A percentile compares a stretch with the other conserved stretches of the same genome.
These are phyloP conservation scores for Candida freyschussii DNA, from an alignment of 1,139 yeast genomes.

Conservation along the genomic window DNA sequence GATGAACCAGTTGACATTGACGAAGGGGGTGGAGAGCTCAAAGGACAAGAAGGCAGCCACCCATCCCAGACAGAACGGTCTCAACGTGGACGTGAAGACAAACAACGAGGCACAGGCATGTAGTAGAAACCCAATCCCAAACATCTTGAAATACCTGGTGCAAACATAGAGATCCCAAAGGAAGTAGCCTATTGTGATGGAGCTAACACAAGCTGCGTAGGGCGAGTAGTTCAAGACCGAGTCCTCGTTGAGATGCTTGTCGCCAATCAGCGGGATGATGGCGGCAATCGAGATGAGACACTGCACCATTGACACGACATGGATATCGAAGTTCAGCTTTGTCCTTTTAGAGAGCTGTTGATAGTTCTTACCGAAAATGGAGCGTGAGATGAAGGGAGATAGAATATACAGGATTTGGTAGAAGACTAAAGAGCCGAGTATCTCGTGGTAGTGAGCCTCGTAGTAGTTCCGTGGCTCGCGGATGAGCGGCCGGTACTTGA, in stretches of 20 bases:
- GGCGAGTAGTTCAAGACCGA: conserved; percentile 60
- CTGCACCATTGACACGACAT: conserved; percentile 85
- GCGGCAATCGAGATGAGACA: conserved; percentile 52
- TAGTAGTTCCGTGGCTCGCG: conserved; percentile 23
- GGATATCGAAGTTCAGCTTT: conserved; percentile 75
- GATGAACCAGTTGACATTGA: conserved; percentile 89
- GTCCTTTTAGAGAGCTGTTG: conserved; percentile 41
- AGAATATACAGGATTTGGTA: conserved; percentile 41
- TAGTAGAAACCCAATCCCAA: conserved; percentile 76
- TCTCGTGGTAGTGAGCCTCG: conserved; percentile 46
- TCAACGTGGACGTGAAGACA: conserved; percentile 57
- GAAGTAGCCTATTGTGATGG: conserved; percentile 80
- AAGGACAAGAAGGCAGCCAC: conserved; percentile 78
- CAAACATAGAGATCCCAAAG: conserved; percentile 84
- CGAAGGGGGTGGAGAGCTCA: conserved; percentile 92
- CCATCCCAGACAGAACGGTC: conserved; percentile 79
- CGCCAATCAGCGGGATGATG: conserved; percentile 57
- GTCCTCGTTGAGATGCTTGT: conserved; percentile 42
- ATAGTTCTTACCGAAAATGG: conserved; percentile 44
- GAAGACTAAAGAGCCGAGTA: conserved; percentile 39
- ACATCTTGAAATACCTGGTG: conserved; percentile 49
- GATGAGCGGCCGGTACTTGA: conserved; percentile 13
- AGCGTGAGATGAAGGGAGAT: conserved; percentile 43
- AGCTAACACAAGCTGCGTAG: conserved; percentile 65
- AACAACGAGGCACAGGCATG: conserved; percentile 79